Evolutionary conservation across 2,329 filamentous ascomycete species (phyloP).

Genomic region (Cercospora janseana): DNA sequence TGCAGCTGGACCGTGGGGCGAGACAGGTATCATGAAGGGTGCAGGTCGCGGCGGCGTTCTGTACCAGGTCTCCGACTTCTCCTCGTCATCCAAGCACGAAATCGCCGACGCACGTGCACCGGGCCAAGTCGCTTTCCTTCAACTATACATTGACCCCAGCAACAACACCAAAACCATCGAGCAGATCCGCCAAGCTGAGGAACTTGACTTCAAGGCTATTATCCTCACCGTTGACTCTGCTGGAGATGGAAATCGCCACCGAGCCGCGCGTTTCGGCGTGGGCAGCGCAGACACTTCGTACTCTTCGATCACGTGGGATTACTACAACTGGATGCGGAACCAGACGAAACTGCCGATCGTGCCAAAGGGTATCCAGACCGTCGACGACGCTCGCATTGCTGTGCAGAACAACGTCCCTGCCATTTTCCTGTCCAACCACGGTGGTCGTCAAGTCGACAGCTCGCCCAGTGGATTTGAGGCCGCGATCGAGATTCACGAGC

Average conservation of each 20-base stretch:
- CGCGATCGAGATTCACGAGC: conserved; percentile 69
- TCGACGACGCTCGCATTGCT: conserved; percentile 43
- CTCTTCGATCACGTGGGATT: conserved; percentile 76
- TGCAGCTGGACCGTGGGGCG: conserved; percentile 59
- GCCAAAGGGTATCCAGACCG: conserved; percentile 44
- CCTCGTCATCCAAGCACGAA: conserved; percentile 37
- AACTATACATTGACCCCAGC: conserved; percentile 40
- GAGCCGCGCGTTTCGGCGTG: conserved; percentile 66
- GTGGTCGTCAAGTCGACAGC: conserved; percentile 52
- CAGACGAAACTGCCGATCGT: conserved; percentile 42
- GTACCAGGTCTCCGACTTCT: conserved; percentile 48
- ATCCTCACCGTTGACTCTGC: conserved; percentile 50
- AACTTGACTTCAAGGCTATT: conserved; percentile 41
- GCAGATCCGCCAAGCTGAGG: conserved; percentile 41
- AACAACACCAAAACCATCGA: conserved; percentile 34
- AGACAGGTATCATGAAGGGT: conserved; percentile 46
- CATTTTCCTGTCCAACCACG: conserved; percentile 56
- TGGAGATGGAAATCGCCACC: conserved; percentile 37
- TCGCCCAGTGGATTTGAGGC: conserved; percentile 69
- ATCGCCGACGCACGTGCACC: conserved; percentile 34
- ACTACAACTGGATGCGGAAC: conserved; percentile 41
- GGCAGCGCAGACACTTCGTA: conserved; percentile 52
- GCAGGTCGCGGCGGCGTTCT: conserved; percentile 50
- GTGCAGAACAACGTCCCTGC: conserved; percentile 44
- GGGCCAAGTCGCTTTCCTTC: conserved; percentile 42